Evolutionary conservation across 2,329 filamentous ascomycete species (phyloP).

Genomic region (Fusarium graminum): DNA sequence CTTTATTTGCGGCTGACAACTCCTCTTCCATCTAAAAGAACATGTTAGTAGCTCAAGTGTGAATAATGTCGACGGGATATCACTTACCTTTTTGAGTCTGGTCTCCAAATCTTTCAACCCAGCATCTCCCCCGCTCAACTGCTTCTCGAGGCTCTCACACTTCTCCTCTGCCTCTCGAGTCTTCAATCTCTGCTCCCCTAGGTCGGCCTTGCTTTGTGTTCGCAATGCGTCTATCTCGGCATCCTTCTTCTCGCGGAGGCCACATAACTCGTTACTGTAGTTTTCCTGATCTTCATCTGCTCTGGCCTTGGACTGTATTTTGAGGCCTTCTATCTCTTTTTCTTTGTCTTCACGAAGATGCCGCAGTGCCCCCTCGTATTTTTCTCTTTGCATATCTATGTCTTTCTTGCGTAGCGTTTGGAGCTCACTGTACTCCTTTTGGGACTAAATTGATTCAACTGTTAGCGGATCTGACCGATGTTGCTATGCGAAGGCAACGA

Average conservation of each 20-base stretch:
- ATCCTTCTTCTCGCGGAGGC: slow-evolving; percentile 26
- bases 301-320: slow-evolving; percentile 27
- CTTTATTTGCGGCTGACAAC: slow-evolving; percentile 66
- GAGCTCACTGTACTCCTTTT: slow-evolving; percentile 64
- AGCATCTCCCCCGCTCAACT: slow-evolving; percentile 42
- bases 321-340: slow-evolving; percentile 63
- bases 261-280: slow-evolving; percentile 17
- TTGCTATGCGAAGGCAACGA: background rate
- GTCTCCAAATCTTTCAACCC: slow-evolving; percentile 40
- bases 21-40: slow-evolving; percentile 50
- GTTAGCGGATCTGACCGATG: slow-evolving; percentile 3
- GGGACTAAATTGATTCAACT: slow-evolving; percentile 58
- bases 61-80: slow-evolving; percentile 30
- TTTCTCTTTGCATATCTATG: slow-evolving; percentile 37
- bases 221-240: slow-evolving; percentile 47
- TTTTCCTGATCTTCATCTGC: slow-evolving; percentile 31
- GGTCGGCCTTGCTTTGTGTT: slow-evolving; percentile 35
- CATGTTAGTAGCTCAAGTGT: slow-evolving; percentile 42
- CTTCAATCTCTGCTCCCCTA: slow-evolving; percentile 36
- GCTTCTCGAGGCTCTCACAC: slow-evolving; percentile 46
- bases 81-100: slow-evolving; percentile 48
- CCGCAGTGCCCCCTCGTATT: slow-evolving; percentile 20
- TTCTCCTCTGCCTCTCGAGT: slow-evolving; percentile 48
- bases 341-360: slow-evolving; percentile 26
- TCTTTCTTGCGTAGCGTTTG: slow-evolving; percentile 29